Base-by-base conservation (phyloP, 1,139 yeast species). In the Yamadazyma dushanensis region DNA sequence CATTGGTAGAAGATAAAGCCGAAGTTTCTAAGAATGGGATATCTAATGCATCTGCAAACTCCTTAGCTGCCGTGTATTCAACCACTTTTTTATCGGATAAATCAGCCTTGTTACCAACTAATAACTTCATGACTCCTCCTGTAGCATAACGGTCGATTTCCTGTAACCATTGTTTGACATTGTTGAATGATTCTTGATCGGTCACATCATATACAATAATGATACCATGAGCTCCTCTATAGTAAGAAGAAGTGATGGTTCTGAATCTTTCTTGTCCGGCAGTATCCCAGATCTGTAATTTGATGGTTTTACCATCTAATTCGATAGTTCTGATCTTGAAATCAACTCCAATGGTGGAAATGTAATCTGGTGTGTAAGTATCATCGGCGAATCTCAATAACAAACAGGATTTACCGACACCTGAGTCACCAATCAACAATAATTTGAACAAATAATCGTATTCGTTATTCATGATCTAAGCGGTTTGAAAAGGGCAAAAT, bases 181-280 rank as follows among this genome's bases (percentile, higher is more conserved):
- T 90, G 68, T 89, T 88, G 73, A 92, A 92, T 32, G 96, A 84
- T 61, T 92, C 97, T 67, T 89, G 97, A 64, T 92, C 98, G 34
- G 98, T 94, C 36, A 92, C 97, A 61, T 92, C 98, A 63, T 92
- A 92, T 37, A 92, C 98, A 52, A 92, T 92, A 56, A 92, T 92
- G 62, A 92, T 92, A 45, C 98, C 98, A 57, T 90, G 97, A 16
- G 98, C 97, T 37, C 98, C 98, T 61, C 98, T 83, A 73, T 92
- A 92, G 70, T 94, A 92, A 9, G 97, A 88, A 10, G 97, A 87
- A 8, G 98, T 94, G 68, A 92, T 92, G 39, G 98, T 92, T 69
- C 97, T 81, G 71, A 92, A 92, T 53, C 98, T 76, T 64, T 92
- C 98, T 70, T 92, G 98, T 28, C 98, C 98, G 7, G 98, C 98